A percentile compares a stretch with the other conserved stretches of the same genome.
These are phyloP conservation scores for Globisporangium yorkense DNA, from an alignment of 352 stramenopile genomes.

Conservation along the genomic window DNA sequence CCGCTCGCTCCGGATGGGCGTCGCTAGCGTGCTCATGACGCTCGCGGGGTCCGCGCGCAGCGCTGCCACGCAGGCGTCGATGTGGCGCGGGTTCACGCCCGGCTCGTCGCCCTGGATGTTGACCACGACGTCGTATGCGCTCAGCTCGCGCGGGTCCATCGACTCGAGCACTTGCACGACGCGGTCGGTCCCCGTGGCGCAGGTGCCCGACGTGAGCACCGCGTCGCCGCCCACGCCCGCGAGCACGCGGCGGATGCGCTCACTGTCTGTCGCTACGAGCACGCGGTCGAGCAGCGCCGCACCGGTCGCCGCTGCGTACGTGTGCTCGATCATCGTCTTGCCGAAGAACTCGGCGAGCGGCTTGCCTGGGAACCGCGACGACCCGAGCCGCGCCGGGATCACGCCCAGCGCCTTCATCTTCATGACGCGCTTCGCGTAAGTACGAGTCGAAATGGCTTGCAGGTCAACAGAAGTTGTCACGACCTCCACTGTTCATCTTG, in stretches of 20 bases:
- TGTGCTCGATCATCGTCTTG: slow-evolving; percentile 83
- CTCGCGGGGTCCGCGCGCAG: slow-evolving; percentile 36
- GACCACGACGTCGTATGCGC: slow-evolving; percentile 65
- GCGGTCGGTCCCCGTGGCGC: slow-evolving; percentile 68
- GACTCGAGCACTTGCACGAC: slow-evolving; percentile 54
- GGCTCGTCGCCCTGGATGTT: slow-evolving; percentile 86
- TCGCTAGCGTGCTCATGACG: slow-evolving; percentile 78
- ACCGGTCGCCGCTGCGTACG: slow-evolving; percentile 46
- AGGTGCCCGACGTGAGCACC: slow-evolving; percentile 53
- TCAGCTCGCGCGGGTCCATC: slow-evolving; percentile 34
- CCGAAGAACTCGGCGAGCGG: slow-evolving; percentile 74
- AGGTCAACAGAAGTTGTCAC: no score
- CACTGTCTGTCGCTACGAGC: slow-evolving; percentile 77
- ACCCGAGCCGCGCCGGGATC: slow-evolving; percentile 70
- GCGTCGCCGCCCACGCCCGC: slow-evolving; percentile 31
- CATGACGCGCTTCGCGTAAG: neutral
- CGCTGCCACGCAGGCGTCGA: slow-evolving; percentile 60
- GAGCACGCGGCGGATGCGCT: slow-evolving; percentile 45
- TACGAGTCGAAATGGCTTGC: neutral
- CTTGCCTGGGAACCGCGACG: slow-evolving; percentile 74
- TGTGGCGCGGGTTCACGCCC: slow-evolving; percentile 69
- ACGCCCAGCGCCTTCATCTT: slow-evolving; percentile 58
- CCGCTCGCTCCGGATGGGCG: slow-evolving; percentile 47
- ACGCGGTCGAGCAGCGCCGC: slow-evolving; percentile 58
- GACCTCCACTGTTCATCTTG: neutral